Conservation (phyloP, 768 basidiomycete species). For the Postia placenta region DNA sequence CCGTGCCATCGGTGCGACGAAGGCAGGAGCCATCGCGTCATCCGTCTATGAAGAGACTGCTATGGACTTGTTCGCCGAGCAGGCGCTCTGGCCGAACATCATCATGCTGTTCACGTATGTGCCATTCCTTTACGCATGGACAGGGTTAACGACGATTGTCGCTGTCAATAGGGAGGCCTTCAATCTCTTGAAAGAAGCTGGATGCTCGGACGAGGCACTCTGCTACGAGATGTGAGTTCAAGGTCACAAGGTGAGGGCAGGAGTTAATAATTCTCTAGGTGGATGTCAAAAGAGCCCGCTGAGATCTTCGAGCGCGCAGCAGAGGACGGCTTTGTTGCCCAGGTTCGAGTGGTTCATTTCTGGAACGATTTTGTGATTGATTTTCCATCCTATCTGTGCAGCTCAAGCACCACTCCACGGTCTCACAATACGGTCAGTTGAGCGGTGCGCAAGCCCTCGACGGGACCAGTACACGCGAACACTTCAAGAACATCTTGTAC, state of each 20-base stretch:
- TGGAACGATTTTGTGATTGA: background rate
- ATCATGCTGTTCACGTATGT: conserved; percentile 52
- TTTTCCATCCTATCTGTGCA: too few relatives aligned
- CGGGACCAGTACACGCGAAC: conserved; percentile 39
- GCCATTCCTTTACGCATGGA: background rate
- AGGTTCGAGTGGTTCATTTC: conserved; percentile 27
- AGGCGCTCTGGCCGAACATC: conserved; percentile 63
- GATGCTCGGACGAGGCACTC: conserved; percentile 60
- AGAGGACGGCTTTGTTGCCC: conserved; percentile 57
- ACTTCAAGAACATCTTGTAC: conserved; percentile 54
- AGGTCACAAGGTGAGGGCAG: too few relatives aligned
- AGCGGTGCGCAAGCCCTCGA: conserved; percentile 52
- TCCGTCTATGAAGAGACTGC: conserved; percentile 57
- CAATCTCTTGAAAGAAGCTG: conserved; percentile 54
- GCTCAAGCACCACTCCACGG: conserved; percentile 55
- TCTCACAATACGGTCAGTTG: conserved; percentile 60
- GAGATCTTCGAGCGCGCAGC: conserved; percentile 65
- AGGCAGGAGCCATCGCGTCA: conserved; percentile 57
- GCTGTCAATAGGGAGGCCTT: conserved; percentile 49
- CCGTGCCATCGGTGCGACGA: conserved; percentile 54
- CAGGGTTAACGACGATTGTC: background rate
- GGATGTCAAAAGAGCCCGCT: conserved; percentile 70
- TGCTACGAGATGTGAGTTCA: conserved; percentile 56
- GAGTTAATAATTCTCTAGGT: too few relatives aligned
- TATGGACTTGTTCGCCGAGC: conserved; percentile 62